Evolutionary conservation across 306 rosid species (phyloP).

Genomic region (Cucumis cinereus): DNA sequence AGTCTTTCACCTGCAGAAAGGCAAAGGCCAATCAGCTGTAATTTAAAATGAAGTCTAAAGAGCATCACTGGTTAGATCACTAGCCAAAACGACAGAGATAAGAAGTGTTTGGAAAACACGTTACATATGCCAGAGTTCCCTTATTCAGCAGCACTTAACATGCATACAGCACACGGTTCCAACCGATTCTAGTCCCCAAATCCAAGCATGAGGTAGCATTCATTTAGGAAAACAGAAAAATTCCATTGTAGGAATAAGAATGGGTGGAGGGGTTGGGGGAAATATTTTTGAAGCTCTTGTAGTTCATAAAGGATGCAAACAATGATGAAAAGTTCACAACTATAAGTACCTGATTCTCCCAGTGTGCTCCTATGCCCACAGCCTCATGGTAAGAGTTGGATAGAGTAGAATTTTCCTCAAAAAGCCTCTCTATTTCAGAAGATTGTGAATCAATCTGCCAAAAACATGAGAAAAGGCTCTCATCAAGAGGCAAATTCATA

Average conservation of each 20-base stretch:
- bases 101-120: not conserved
- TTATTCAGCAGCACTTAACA: not conserved
- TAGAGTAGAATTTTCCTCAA: conserved; percentile 78
- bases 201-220: not conserved
- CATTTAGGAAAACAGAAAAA: not conserved
- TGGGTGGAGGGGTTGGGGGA: no score
- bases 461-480: conserved; percentile 14
- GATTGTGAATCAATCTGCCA: conserved; percentile 90
- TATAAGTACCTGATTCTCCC: conserved; percentile 74
- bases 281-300: not conserved
- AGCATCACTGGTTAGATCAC: not conserved
- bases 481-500: conserved; percentile 12
- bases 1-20: conserved; percentile 62
- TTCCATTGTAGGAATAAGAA: not conserved
- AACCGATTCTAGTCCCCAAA: not conserved
- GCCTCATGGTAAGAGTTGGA: conserved; percentile 58
- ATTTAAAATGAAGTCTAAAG: not conserved
- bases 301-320: not conserved
- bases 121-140: not conserved
- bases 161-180: not conserved
- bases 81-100: not conserved
- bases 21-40: not conserved
- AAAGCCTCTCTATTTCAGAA: conserved; percentile 73
- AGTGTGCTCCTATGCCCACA: conserved; percentile 33
- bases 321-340: not conserved